Evolutionary conservation across 768 basidiomycete genomes (phyloP).

Genomic region (Suillus clintonianus): DNA sequence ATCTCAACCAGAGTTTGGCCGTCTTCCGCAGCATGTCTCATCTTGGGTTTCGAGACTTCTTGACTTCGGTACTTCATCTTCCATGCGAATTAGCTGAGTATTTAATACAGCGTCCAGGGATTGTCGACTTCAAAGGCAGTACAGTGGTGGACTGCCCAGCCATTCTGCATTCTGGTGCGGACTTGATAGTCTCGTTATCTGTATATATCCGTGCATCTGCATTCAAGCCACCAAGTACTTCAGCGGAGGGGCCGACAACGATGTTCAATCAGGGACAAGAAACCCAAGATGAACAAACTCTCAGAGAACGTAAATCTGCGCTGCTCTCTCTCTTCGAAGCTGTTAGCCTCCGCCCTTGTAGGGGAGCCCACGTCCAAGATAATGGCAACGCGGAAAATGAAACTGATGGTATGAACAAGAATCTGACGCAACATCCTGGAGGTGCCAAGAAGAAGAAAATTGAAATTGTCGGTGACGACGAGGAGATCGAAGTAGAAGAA

Average conservation of each 20-base stretch:
- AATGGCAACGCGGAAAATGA: conserved; percentile 33
- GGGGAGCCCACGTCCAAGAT: conserved; percentile 39
- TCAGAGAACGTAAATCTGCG: conserved; percentile 79
- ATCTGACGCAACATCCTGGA: conserved; percentile 37
- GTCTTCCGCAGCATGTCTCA: conserved; percentile 68
- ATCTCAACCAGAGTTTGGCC: conserved; percentile 65
- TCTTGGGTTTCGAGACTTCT: conserved; percentile 75
- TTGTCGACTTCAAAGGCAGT: conserved; percentile 66
- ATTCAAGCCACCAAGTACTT: conserved; percentile 52
- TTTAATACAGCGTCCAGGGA: conserved; percentile 37
- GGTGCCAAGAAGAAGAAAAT: conserved; percentile 46
- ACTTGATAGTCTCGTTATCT: conserved; percentile 75
- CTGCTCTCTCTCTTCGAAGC: conserved; percentile 73
- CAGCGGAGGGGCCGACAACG: conserved; percentile 27
- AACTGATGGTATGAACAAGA: conserved; percentile 43
- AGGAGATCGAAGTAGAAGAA: conserved; percentile 84
- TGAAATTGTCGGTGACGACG: conserved; percentile 78
- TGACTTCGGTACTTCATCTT: conserved; percentile 54
- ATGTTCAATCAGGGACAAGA: conserved; percentile 80
- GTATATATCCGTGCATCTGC: conserved; percentile 70
- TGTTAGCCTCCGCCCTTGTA: conserved; percentile 67
- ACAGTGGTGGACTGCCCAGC: conserved; percentile 80
- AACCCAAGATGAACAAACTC: conserved; percentile 72
- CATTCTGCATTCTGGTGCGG: conserved; percentile 69
- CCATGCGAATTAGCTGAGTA: background rate